phyloP scores from a whole-genome alignment of 805 yeast genomes.

The Candida qinlingensis region DNA sequence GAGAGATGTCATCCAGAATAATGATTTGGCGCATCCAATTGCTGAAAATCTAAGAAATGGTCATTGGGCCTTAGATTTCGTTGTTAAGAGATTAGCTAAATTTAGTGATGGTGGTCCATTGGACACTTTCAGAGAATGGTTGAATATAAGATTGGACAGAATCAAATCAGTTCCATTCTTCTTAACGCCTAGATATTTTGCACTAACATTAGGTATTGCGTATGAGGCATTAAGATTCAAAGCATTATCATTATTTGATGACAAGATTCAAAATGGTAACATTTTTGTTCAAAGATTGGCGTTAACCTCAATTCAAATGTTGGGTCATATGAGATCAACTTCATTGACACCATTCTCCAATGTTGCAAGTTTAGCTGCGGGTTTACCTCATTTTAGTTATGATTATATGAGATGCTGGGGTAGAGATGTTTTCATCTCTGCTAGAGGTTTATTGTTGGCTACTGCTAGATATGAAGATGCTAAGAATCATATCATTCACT shows the following conservation, averaged over 20 bases:
- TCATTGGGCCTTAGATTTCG: conserved; percentile 82
- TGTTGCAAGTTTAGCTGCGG: conserved; percentile 87
- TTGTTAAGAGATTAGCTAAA: conserved; percentile 54
- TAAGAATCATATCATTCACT: conserved; percentile 71
- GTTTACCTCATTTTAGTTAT: conserved; percentile 87
- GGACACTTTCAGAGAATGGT: conserved; percentile 60
- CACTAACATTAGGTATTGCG: conserved; percentile 73
- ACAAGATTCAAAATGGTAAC: conserved; percentile 53
- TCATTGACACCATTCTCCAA: conserved; percentile 61
- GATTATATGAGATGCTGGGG: conserved; percentile 99
- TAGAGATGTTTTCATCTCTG: conserved; percentile 86
- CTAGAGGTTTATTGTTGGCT: conserved; percentile 74
- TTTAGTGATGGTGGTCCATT: conserved; percentile 46
- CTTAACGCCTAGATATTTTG: conserved; percentile 82
- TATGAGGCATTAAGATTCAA: conserved; percentile 75
- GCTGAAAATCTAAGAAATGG: conserved; percentile 80
- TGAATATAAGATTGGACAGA: conserved; percentile 55
- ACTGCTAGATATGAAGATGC: conserved; percentile 81
- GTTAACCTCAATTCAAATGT: conserved; percentile 81
- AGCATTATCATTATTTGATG: conserved; percentile 53
- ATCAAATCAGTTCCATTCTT: conserved; percentile 69
- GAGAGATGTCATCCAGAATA: conserved; percentile 53
- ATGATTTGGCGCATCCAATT: conserved; percentile 80
- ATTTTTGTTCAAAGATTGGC: conserved; percentile 76
- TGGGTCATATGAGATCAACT: conserved; percentile 66